Conservation (phyloP, 192 early-diverging fungal species). For the Paraglomus brasilianum region DNA sequence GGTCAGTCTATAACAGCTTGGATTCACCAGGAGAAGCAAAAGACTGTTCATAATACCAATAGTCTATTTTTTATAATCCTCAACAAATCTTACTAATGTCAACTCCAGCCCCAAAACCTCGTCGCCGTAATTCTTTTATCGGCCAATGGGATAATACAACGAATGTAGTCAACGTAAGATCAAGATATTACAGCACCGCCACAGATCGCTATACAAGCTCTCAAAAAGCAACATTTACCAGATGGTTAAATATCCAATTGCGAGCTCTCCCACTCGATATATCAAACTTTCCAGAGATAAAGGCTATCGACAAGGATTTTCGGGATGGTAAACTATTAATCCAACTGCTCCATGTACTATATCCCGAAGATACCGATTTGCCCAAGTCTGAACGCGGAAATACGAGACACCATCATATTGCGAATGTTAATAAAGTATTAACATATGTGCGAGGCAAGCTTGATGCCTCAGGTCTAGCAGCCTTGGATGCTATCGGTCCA, state of each 20-base stretch:
- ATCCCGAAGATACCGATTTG: constrained; percentile 10
- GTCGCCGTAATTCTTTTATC: constrained; percentile 11
- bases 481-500: constrained; percentile 27
- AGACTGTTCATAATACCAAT: too few relatives aligned
- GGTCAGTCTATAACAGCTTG: too few relatives aligned
- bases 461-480: constrained; percentile 16
- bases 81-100: too few relatives aligned
- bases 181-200: not conserved
- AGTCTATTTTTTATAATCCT: too few relatives aligned
- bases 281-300: constrained; percentile 21
- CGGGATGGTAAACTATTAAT: constrained; percentile 25
- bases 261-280: not conserved
- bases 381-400: constrained; percentile 30
- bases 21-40: too few relatives aligned
- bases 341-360: constrained; percentile 12
- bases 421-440: constrained; percentile 27
- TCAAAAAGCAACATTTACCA: constrained; percentile 27
- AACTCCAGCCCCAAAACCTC: not conserved
- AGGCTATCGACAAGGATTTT: constrained; percentile 26
- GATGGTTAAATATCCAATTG: constrained; percentile 32
- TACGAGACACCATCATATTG: constrained; percentile 25
- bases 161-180: constrained; percentile 21
- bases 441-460: constrained; percentile 12
- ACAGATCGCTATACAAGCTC: constrained; percentile 7
- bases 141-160: constrained; percentile 29